A percentile compares a stretch with the other conserved stretches of the same genome.
phyloP scores from a whole-genome alignment of 1,284 basidiomycete genomes.

The Trichosporon inkin region DNA sequence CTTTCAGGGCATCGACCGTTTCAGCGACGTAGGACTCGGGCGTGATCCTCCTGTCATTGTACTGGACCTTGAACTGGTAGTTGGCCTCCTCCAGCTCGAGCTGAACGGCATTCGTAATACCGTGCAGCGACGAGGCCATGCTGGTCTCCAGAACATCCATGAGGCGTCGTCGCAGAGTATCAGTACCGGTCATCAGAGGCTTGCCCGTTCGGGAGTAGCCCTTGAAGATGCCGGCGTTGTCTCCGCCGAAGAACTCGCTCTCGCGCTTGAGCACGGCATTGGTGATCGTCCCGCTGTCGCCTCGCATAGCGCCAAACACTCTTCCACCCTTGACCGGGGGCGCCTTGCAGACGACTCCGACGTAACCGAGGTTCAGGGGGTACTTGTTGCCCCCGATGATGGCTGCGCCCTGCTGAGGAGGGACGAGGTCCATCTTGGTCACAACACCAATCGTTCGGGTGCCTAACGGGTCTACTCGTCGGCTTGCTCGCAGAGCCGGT shows the following conservation, averaged over 20 bases:
- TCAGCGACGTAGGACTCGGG: constrained; percentile 98
- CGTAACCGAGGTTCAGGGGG: constrained; percentile 94
- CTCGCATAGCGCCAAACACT: constrained; percentile 48
- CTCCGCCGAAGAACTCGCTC: constrained; percentile 72
- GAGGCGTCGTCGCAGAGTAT: constrained; percentile 77
- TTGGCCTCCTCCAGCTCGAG: constrained; percentile 92
- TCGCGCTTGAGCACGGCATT: constrained; percentile 66
- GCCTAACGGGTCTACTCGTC: constrained; percentile 91
- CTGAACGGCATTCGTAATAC: constrained; percentile 94
- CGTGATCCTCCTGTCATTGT: constrained; percentile 92
- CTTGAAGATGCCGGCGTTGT: constrained; percentile 51
- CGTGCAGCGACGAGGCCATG: constrained; percentile 91
- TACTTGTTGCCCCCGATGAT: constrained; percentile 90
- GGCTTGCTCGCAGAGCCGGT: constrained; percentile 85
- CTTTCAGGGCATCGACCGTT: constrained; percentile 88
- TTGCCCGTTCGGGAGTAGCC: background rate
- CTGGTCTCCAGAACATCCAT: constrained; percentile 97
- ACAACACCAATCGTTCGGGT: constrained; percentile 94
- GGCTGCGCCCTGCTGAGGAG: constrained; percentile 71
- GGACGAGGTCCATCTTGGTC: constrained; percentile 98
- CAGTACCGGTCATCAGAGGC: constrained; percentile 76
- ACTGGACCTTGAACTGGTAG: constrained; percentile 96
- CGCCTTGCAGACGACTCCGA: constrained; percentile 91
- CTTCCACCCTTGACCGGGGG: constrained; percentile 35
- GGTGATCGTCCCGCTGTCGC: constrained; percentile 46